Evolutionary conservation across 345 rosid genomes (phyloP).

Genomic region (Chamaenerion angustifolium): DNA sequence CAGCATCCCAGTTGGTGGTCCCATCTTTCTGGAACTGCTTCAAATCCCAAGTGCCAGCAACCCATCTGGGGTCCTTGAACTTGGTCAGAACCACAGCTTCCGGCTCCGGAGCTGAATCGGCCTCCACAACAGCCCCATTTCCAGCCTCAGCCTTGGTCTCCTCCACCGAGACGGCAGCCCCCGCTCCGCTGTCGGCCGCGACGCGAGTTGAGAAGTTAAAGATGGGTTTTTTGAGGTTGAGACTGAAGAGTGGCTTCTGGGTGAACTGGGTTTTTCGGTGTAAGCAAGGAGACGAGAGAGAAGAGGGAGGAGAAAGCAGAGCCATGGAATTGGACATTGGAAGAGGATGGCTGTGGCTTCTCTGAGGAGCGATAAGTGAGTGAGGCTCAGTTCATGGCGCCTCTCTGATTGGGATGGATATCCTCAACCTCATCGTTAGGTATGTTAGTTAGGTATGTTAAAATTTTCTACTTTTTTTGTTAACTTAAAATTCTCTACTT

Average conservation of each 20-base stretch:
- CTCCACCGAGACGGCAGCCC: constrained; percentile 27
- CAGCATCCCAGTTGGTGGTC: constrained; percentile 72
- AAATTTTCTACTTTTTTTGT: no score
- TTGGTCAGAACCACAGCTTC: constrained; percentile 22
- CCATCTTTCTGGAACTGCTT: constrained; percentile 53
- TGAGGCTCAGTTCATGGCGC: no score
- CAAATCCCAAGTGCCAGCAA: constrained; percentile 90
- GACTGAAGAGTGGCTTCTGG: constrained; percentile 17
- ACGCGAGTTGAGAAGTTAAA: constrained; percentile 25
- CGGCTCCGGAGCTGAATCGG: constrained; percentile 11
- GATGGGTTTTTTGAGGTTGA: constrained; percentile 22
- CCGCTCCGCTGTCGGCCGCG: constrained; percentile 35
- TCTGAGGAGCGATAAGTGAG: no score
- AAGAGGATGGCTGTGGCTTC: no score
- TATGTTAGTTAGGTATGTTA: no score
- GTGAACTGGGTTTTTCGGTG: constrained; percentile 20
- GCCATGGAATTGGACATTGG: constrained; percentile 3
- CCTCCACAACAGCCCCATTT: constrained; percentile 10
- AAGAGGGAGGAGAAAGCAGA: neutral
- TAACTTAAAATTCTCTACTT: no score
- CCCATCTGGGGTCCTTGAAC: constrained; percentile 63
- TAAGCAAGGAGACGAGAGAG: constrained; percentile 2
- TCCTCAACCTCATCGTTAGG: no score
- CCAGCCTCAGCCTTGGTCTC: constrained; percentile 10
- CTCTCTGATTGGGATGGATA: no score